phyloP scores from a whole-genome alignment of 1,139 yeast species.

The Blastobotrys malaysiensis region DNA sequence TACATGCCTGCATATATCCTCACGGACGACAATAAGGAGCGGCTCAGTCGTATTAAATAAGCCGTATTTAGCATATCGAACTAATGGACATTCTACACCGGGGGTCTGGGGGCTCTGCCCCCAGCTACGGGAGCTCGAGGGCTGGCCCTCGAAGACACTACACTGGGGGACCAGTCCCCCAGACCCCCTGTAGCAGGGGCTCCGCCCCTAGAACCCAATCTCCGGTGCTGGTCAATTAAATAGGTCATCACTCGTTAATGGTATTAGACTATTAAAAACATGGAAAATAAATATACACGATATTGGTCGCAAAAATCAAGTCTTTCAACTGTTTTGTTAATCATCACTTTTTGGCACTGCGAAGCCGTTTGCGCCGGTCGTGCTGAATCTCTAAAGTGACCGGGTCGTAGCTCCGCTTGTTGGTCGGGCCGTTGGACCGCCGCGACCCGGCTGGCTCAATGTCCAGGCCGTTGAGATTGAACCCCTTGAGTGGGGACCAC shows the following conservation, averaged over 20 bases:
- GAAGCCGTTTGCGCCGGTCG: not conserved
- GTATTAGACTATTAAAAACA: not conserved
- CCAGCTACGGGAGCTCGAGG: too few relatives aligned
- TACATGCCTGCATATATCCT: conserved; percentile 65
- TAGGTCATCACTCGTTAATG: not conserved
- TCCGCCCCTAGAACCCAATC: too few relatives aligned
- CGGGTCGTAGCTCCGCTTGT: not conserved
- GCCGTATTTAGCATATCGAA: not conserved
- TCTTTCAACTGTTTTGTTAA: not conserved
- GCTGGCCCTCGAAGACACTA: too few relatives aligned
- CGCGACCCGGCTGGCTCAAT: not conserved
- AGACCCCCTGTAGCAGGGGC: too few relatives aligned
- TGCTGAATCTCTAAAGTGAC: not conserved
- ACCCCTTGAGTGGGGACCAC: not conserved
- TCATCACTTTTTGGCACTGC: not conserved
- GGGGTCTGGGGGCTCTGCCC: too few relatives aligned
- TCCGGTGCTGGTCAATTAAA: too few relatives aligned
- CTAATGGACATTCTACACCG: not conserved
- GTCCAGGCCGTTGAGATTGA: not conserved
- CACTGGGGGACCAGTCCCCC: too few relatives aligned
- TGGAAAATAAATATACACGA: not conserved
- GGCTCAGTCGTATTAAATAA: conserved; percentile 41
- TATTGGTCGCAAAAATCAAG: not conserved
- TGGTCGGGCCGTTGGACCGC: not conserved
- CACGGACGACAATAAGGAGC: conserved; percentile 53